Evolutionary conservation across 148 eudicot genomes (phyloP), one percentile per base, ranked within the genome.

Genomic region (Silene latifolia): DNA sequence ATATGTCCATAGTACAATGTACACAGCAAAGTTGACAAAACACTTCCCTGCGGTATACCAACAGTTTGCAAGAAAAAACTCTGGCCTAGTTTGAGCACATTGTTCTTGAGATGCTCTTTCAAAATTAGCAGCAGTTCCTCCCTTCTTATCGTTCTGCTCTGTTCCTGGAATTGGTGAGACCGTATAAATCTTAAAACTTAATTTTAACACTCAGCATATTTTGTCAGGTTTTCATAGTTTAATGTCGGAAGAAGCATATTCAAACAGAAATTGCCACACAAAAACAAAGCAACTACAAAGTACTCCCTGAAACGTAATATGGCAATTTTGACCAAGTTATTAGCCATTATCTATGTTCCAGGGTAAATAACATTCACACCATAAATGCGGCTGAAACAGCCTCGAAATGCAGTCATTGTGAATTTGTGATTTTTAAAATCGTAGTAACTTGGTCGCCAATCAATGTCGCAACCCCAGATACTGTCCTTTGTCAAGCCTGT

Each of bases 21-120:
- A 79, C 96, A 92, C 57, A 95, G 89, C 78, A 89, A 80, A 59
- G 96, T 78, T 25, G 99, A 92, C 77, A 92, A 72, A 67, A 83
- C 83, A 85, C 99, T 90, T 75, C 99, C 99, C 84, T 95, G 99
- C 71, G 99, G 86, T 79, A 95, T 95, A 71, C 97, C 99, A 71
- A 95, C 90, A 70, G 60, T 63, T 88, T 95, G 99, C 88, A 85
- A 73, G 79, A 82, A 89, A 76, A 84, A 95, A 24, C 74, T 48
- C 42, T 63, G 73, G 75, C 77, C 85, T 25, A 89, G 21, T 67
- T 80, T 84, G 67, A 95, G 82, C 72, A 95, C 86, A 69, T 95
- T 90, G 67, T 63, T 79, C 83, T 87, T 89, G 72, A 92, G 82
- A 84, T 88, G 99, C 87, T 95, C 89, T 27, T 65, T 62, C 69